These are phyloP conservation scores for Arthrobotrys musiformis DNA, from an alignment of 2,329 filamentous ascomycete species.

Conservation along the genomic window DNA sequence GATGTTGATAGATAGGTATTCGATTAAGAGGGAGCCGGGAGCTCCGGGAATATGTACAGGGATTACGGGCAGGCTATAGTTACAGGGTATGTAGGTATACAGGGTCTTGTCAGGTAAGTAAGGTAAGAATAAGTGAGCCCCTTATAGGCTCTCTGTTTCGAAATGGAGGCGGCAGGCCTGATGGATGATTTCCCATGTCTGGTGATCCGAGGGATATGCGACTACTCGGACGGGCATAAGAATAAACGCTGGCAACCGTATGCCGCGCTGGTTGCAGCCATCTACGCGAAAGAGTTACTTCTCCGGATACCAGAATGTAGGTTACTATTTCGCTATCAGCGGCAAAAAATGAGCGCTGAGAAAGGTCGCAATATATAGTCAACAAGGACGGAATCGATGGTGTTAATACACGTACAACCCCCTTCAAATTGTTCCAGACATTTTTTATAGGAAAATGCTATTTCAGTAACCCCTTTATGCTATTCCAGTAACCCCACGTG, in stretches of 20 bases:
- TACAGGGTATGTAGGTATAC: too few species aligned
- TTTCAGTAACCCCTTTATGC: too few species aligned
- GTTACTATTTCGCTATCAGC: background rate
- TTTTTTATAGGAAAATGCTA: too few species aligned
- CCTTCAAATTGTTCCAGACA: background rate
- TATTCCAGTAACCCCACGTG: too few species aligned
- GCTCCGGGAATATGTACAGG: too few species aligned
- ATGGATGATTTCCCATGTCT: conserved; percentile 21
- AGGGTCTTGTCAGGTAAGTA: too few species aligned
- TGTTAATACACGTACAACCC: background rate
- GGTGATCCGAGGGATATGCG: conserved; percentile 21
- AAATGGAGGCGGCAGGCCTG: conserved; percentile 26
- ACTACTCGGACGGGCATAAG: conserved; percentile 25
- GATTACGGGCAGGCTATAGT: too few species aligned
- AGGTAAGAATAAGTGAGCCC: too few species aligned
- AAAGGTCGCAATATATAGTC: background rate
- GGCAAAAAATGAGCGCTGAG: background rate
- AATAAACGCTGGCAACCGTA: conserved; percentile 29
- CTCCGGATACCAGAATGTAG: conserved; percentile 5
- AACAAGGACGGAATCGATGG: background rate
- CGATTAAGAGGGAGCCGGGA: too few species aligned
- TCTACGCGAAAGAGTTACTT: conserved; percentile 17
- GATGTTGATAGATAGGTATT: too few species aligned
- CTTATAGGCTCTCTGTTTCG: conserved; percentile 27
- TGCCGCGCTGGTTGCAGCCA: conserved; percentile 10